Base-by-base conservation (phyloP, 164 flowering plant genomes). In the Piper longum region DNA sequence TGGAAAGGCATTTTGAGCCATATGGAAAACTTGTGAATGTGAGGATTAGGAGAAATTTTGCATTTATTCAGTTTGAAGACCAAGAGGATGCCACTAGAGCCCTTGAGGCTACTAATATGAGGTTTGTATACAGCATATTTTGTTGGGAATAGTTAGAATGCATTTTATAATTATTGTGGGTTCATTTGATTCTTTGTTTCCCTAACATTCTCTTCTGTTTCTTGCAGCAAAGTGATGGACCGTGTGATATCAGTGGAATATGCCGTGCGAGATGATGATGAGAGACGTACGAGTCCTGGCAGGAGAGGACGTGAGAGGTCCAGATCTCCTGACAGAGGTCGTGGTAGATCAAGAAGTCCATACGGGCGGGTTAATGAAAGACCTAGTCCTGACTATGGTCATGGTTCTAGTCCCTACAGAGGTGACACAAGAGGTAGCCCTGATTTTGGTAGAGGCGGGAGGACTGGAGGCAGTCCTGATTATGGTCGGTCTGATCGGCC, bases 231-330 rank as follows among this genome's bases (percentile, higher is more conserved):
- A 80, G 61, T 90, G 78, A 73, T 85, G 88, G 99, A 88, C 60
- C 81, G 93, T 41, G 91, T 90, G 64, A 85, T 93, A 57, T 82
- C 96, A 11, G 99, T 93, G 64, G 99, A 93, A 64, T 93, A 86
- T 82, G 95, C 99, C 39, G 82, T 78, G 16, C 79, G 88, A 52
- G 97, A 93, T 80, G 96, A 93, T 73, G 97, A 90, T 72, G 98
- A 83, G 4, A 80, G 74, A 66, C 77, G 77, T 2, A 60, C 77
- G 62, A 83, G 91, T 66, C 95, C 95, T 62, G 89, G 79, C 13
- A 73, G 85, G 62, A 72, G 80, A 60, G 82, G 81, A 8, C 73
- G 78, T 79, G 70, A 57, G 11, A 57, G 59, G 59, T 57, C 59
- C 73, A 78, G 77, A 79, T 66, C 76, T 41, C 87, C 90, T 0